phyloP scores from a whole-genome alignment of 1,284 basidiomycete genomes.

The Ustilago hordei region DNA sequence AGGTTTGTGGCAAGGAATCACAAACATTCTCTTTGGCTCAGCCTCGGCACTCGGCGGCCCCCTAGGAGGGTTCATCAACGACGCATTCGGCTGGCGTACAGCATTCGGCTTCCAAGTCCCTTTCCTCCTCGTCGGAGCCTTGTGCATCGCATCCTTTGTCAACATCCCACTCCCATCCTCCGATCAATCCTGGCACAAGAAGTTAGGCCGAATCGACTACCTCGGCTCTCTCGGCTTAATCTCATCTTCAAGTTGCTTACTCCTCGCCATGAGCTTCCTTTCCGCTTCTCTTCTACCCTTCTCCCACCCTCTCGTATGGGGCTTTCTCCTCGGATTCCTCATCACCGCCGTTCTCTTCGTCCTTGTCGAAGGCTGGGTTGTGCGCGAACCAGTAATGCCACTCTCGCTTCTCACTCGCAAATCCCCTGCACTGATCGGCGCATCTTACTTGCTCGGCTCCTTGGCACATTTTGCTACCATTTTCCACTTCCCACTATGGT shows the following conservation, averaged over 20 bases:
- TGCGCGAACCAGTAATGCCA: conserved; percentile 68
- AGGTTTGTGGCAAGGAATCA: conserved; percentile 70
- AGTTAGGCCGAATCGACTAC: conserved; percentile 68
- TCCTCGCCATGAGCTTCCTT: conserved; percentile 67
- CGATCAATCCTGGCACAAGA: conserved; percentile 68
- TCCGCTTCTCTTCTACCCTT: conserved; percentile 61
- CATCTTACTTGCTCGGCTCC: conserved; percentile 41
- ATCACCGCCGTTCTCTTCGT: conserved; percentile 74
- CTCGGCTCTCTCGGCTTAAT: conserved; percentile 69
- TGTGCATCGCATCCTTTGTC: conserved; percentile 68
- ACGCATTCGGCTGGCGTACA: conserved; percentile 59
- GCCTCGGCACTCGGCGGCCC: conserved; percentile 68
- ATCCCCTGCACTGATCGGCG: conserved; percentile 36
- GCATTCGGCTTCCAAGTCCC: conserved; percentile 69
- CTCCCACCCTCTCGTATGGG: conserved; percentile 53
- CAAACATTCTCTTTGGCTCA: conserved; percentile 66
- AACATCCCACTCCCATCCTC: conserved; percentile 69
- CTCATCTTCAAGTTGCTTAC: conserved; percentile 62
- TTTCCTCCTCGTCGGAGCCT: conserved; percentile 67
- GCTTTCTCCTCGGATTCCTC: conserved; percentile 58
- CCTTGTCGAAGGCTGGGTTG: conserved; percentile 72
- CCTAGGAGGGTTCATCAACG: conserved; percentile 59
- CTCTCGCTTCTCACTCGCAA: conserved; percentile 25
- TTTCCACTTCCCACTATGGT: conserved; percentile 85
- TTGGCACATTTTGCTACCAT: conserved; percentile 38